phyloP scores from a whole-genome alignment of 257 asterid species.

The Scutellaria galericulata region DNA sequence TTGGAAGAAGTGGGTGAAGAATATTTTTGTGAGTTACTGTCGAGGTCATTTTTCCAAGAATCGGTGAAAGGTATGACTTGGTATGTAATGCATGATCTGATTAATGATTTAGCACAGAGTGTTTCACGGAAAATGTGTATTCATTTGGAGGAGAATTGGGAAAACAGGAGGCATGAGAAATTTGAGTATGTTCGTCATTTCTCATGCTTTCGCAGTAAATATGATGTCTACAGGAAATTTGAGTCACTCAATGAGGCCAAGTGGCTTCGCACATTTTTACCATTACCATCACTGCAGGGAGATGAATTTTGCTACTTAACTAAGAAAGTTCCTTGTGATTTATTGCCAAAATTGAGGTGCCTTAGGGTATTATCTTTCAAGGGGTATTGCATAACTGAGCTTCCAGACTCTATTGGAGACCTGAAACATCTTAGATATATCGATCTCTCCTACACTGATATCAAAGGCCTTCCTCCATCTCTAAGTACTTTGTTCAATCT shows the following conservation, averaged over 20 bases:
- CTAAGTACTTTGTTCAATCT: slow-evolving; percentile 42
- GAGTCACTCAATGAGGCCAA: slow-evolving; percentile 45
- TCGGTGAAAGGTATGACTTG: slow-evolving; percentile 37
- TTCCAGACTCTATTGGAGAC: slow-evolving; percentile 50
- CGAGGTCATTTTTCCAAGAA: slow-evolving; percentile 54
- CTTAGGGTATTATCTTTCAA: slow-evolving; percentile 50
- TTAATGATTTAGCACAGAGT: slow-evolving; percentile 52
- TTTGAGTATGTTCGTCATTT: slow-evolving; percentile 48
- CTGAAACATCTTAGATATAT: slow-evolving; percentile 52
- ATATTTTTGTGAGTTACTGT: slow-evolving; percentile 48
- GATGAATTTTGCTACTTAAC: slow-evolving; percentile 47
- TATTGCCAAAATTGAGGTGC: slow-evolving; percentile 49
- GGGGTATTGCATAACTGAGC: slow-evolving; percentile 48
- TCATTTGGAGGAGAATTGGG: slow-evolving; percentile 48
- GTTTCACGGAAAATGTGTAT: slow-evolving; percentile 48
- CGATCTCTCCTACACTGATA: slow-evolving; percentile 48
- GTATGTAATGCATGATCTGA: slow-evolving; percentile 53
- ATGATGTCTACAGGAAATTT: slow-evolving; percentile 55
- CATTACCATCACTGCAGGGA: slow-evolving; percentile 44
- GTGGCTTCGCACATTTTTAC: slow-evolving; percentile 50
- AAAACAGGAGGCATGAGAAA: slow-evolving; percentile 24
- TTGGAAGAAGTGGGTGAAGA: slow-evolving; percentile 50
- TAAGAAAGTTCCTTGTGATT: slow-evolving; percentile 43
- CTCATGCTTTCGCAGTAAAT: slow-evolving; percentile 53
- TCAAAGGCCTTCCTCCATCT: slow-evolving; percentile 50